A percentile compares a stretch with the other conserved stretches of the same genome.
These are phyloP conservation scores for Acacia confusa DNA, from an alignment of 306 rosid species.

Conservation along the genomic window DNA sequence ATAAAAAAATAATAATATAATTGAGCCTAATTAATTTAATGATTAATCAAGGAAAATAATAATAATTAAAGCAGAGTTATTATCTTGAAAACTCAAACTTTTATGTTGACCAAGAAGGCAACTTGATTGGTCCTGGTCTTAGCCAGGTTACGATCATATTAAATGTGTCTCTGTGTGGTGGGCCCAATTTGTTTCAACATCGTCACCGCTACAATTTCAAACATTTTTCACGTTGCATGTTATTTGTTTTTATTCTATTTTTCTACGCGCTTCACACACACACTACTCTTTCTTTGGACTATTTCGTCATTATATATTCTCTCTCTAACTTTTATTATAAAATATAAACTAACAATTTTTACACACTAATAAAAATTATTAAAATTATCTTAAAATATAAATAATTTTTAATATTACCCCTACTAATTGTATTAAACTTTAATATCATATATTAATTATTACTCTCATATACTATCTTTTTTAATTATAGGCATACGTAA, in stretches of 20 bases:
- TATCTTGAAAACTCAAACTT: background rate
- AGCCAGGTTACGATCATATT: background rate
- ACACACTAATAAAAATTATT: too few relatives aligned
- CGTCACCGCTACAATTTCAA: slow-evolving; percentile 22
- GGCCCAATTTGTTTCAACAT: slow-evolving; percentile 4
- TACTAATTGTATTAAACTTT: too few relatives aligned
- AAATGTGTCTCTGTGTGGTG: background rate
- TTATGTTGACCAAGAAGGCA: slow-evolving; percentile 43
- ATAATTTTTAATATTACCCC: too few relatives aligned
- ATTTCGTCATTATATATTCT: too few relatives aligned
- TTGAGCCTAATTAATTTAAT: background rate
- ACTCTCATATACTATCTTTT: too few relatives aligned
- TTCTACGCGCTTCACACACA: slow-evolving; percentile 19
- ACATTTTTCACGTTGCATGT: slow-evolving; percentile 56
- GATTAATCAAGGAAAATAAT: background rate
- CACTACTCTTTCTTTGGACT: background rate
- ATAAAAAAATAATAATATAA: too few relatives aligned
- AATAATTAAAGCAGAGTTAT: background rate
- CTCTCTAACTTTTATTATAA: too few relatives aligned
- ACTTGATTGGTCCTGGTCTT: background rate
- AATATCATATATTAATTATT: too few relatives aligned
- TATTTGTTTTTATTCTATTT: background rate
- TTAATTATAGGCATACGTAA: too few relatives aligned
- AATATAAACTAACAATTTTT: too few relatives aligned
- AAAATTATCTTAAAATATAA: too few relatives aligned